Evolutionary conservation across 2,329 filamentous ascomycete genomes (phyloP).

Genomic region (Cercospora zeae-maydis): DNA sequence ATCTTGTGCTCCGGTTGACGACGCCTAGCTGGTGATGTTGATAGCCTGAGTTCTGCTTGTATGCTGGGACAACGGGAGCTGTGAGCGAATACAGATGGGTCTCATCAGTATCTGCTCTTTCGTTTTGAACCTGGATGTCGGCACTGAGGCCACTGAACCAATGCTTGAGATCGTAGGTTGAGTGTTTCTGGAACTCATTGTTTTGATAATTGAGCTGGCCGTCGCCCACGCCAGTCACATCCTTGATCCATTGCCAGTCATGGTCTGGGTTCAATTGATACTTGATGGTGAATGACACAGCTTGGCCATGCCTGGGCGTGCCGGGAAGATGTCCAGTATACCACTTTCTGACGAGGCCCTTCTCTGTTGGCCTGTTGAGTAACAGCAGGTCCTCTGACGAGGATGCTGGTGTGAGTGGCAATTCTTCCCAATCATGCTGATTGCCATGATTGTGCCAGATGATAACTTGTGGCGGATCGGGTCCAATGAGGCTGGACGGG

Average conservation of each 20-base stretch:
- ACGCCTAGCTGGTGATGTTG: conserved; percentile 58
- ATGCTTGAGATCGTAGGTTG: conserved; percentile 47
- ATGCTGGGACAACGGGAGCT: conserved; percentile 53
- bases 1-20: conserved; percentile 64
- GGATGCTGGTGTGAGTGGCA: conserved; percentile 49
- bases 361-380: conserved; percentile 20
- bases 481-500: conserved; percentile 36
- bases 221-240: conserved; percentile 61
- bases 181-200: conserved; percentile 29
- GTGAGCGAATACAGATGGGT: conserved; percentile 70
- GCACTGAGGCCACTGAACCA: conserved; percentile 59
- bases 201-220: conserved; percentile 57
- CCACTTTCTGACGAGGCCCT: conserved; percentile 43
- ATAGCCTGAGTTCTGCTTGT: conserved; percentile 56
- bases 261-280: conserved; percentile 55
- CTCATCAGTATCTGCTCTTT: conserved; percentile 62
- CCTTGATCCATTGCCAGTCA: conserved; percentile 68
- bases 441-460: conserved; percentile 67
- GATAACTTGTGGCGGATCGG: conserved; percentile 66
- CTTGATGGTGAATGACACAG: conserved; percentile 66
- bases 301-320: conserved; percentile 43
- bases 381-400: conserved; percentile 31
- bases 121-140: conserved; percentile 53
- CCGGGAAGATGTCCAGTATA: conserved; percentile 52
- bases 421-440: conserved; percentile 57